These are phyloP conservation scores for Venturia asperata DNA, from an alignment of 2,329 filamentous ascomycete species.

Conservation along the genomic window DNA sequence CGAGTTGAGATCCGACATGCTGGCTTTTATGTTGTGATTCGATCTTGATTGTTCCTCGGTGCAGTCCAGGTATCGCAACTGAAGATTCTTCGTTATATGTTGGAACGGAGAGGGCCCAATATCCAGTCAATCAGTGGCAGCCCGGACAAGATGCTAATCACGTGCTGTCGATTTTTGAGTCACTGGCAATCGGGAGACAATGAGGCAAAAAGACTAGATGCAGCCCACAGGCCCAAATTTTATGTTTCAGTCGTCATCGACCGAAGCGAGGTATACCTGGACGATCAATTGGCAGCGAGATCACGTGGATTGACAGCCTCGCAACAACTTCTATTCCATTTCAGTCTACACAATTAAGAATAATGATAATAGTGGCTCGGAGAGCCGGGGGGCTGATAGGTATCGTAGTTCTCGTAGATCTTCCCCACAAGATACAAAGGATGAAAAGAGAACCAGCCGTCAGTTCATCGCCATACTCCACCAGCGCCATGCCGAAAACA, in stretches of 20 bases:
- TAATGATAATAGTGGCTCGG: neutral
- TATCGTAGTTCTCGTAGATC: neutral
- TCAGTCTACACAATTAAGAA: neutral
- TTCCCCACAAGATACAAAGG: neutral
- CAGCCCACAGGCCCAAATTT: neutral
- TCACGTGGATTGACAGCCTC: neutral
- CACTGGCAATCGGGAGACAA: neutral
- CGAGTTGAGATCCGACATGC: conserved; percentile 21
- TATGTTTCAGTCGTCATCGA: neutral
- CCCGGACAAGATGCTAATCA: neutral
- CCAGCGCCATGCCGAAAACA: conserved; percentile 3
- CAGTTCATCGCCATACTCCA: neutral
- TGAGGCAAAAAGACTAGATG: neutral
- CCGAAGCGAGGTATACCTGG: no score
- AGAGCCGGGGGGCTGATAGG: neutral
- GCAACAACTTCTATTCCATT: neutral
- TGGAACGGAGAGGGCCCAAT: neutral
- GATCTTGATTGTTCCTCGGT: neutral
- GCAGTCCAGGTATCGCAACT: neutral
- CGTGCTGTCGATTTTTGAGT: conserved; percentile 2
- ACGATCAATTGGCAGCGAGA: no score
- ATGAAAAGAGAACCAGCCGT: neutral
- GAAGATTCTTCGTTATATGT: neutral
- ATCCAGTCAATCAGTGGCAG: neutral
- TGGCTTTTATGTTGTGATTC: conserved; percentile 9